Conservation (phyloP, 805 yeast species). For the Metschnikowia rubicola region DNA sequence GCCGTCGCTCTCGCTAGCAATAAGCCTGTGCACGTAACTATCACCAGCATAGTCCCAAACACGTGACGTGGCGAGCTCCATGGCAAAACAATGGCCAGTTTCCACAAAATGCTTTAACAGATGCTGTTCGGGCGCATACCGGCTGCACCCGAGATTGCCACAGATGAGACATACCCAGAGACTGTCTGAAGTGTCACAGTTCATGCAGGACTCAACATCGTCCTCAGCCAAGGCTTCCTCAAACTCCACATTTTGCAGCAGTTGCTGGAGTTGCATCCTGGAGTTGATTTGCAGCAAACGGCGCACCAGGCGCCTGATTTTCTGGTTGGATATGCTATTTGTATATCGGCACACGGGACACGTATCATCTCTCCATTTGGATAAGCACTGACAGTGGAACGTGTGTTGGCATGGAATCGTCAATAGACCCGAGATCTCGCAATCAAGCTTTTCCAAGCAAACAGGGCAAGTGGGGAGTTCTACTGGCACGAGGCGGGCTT, state of each 20-base stretch:
- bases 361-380: conserved; percentile 85
- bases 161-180: conserved; percentile 89
- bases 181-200: conserved; percentile 58
- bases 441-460: conserved; percentile 84
- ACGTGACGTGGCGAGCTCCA: conserved; percentile 79
- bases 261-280: conserved; percentile 18
- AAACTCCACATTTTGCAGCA: conserved; percentile 1
- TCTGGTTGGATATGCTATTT: conserved; percentile 37
- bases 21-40: conserved; percentile 79
- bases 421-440: conserved; percentile 71
- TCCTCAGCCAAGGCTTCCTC: conserved; percentile 9
- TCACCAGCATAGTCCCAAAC: conserved; percentile 97
- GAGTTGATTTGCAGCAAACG: conserved; percentile 30
- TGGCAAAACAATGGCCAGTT: conserved; percentile 84
- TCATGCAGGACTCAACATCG: conserved; percentile 41
- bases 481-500: conserved; percentile 20
- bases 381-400: conserved; percentile 82
- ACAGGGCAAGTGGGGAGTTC: conserved; percentile 94
- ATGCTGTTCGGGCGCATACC: conserved; percentile 77
- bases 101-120: conserved; percentile 76
- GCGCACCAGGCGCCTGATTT: conserved; percentile 31
- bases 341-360: conserved; percentile 91
- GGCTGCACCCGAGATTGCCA: conserved; percentile 89
- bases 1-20: conserved; percentile 85
- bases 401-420: conserved; percentile 94